A percentile compares a stretch with the other conserved stretches of the same genome.
Conservation (phyloP, 805 yeast species). For the Zygosaccharomyces rouxii region DNA sequence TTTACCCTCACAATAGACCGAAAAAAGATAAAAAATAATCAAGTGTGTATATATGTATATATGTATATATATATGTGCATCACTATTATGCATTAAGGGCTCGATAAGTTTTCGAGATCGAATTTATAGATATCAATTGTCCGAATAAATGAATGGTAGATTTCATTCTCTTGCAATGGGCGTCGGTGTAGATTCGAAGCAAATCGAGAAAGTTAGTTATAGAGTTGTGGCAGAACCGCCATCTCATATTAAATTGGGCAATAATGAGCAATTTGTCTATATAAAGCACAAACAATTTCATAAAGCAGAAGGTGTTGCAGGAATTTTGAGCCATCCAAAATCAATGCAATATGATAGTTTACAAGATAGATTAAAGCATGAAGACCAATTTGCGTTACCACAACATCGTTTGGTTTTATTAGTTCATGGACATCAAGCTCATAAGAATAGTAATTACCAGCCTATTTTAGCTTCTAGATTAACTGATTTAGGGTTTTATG, state of each 20-base stretch:
- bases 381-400: slow-evolving; percentile 25
- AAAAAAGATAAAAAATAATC: not conserved
- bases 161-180: slow-evolving; percentile 3
- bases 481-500: slow-evolving; percentile 58
- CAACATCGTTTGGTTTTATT: slow-evolving; percentile 53
- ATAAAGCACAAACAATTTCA: slow-evolving; percentile 24
- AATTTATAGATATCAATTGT: not conserved
- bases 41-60: not conserved
- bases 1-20: not conserved
- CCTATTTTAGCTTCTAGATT: slow-evolving; percentile 55
- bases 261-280: slow-evolving; percentile 20
- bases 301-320: slow-evolving; percentile 34
- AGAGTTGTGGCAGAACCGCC: slow-evolving; percentile 13
- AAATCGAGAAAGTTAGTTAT: slow-evolving; percentile 11
- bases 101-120: not conserved
- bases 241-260: slow-evolving; percentile 11
- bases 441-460: slow-evolving; percentile 74
- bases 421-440: slow-evolving; percentile 84
- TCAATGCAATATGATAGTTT: slow-evolving; percentile 22
- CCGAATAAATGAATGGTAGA: not conserved
- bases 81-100: not conserved
- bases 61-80: not conserved
- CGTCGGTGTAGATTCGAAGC: slow-evolving; percentile 8
- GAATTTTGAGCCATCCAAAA: slow-evolving; percentile 36
- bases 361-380: slow-evolving; percentile 16